Conservation (phyloP, 306 rosid genomes). For the Pyrus bretschneideri region DNA sequence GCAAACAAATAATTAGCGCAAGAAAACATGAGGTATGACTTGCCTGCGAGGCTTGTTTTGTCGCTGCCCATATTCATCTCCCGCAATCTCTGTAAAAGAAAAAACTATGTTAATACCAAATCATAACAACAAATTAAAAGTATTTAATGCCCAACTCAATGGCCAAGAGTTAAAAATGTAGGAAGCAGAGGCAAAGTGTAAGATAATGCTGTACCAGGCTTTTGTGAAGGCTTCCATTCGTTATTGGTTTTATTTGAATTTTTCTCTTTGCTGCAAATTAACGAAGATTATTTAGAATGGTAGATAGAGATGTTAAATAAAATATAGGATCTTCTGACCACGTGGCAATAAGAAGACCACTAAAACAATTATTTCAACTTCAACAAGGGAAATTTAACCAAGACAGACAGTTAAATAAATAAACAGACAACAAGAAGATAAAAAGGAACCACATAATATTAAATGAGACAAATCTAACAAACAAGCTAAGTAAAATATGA, state of each 20-base stretch:
- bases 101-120: not conserved
- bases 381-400: not conserved
- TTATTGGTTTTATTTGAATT: constrained; percentile 40
- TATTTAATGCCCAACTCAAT: not conserved
- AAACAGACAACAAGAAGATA: not conserved
- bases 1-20: not conserved
- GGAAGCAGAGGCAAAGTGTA: not conserved
- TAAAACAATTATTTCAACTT: not conserved
- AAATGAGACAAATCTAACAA: not conserved
- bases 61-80: constrained; percentile 78
- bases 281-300: not conserved
- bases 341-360: not conserved
- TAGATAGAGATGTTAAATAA: not conserved
- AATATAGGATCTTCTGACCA: not conserved
- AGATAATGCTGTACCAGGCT: constrained; percentile 49
- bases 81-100: constrained; percentile 49
- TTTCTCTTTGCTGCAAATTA: constrained; percentile 62
- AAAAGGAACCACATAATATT: not conserved
- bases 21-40: constrained; percentile 15
- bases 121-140: not conserved
- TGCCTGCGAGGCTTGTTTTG: constrained; percentile 91
- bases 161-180: not conserved
- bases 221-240: constrained; percentile 67
- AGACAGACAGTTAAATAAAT: not conserved
- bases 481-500: not conserved